Evolutionary conservation across 2,329 filamentous ascomycete species (phyloP), one percentile per base, ranked within the genome.

Genomic region (Paecilomyces variotii): DNA sequence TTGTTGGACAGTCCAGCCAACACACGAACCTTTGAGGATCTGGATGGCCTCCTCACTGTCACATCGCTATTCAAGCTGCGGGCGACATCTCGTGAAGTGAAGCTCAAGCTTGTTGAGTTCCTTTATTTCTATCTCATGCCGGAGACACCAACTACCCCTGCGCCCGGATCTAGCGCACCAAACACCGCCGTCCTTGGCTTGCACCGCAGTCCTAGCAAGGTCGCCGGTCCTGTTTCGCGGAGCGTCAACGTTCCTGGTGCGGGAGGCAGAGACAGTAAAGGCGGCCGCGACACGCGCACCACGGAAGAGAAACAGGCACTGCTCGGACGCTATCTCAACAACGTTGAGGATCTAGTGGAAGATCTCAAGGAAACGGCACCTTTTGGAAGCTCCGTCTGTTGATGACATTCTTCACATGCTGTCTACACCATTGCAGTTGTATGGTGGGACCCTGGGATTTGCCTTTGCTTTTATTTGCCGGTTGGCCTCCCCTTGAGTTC

Each of bases 111-210:
- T n/a, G 87, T 97, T 65, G 94, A 97, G 74, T 97, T 97, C 71
- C 79, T 99, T 56, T 97, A 97, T 80, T 97, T 97, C 76, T 99
- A 97, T 75, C 87, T 99, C 66, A 96, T 97, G 88, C 92, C 93
- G 55, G 94, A 99, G 76, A 85, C 84, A 0, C 86, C 79, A 1
- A 71, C 71, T 19, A 57, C 66, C 49, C 59, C 67, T 10, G 25
- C 64, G 54, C 28, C 65, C 60, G 35, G 63, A 6, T 67, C 68
- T 11, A 73, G 71, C 25, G 70, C 72, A 1, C 70, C 74, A 0
- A 77, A 74, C 60, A 74, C 75, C 1, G 75, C 73, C 4, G 67
- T 74, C 3, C 63, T 69, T 9, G 79, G 86, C 68, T 74, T 86
- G 61, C 85, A 87, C 73, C 82, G 85, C 61, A 88, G 85, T 68